Percentiles rank a stretch among this genome's conserved stretches.
These are phyloP conservation scores for Alternaria conjuncta DNA, from an alignment of 2,329 filamentous ascomycete genomes.

Conservation along the genomic window DNA sequence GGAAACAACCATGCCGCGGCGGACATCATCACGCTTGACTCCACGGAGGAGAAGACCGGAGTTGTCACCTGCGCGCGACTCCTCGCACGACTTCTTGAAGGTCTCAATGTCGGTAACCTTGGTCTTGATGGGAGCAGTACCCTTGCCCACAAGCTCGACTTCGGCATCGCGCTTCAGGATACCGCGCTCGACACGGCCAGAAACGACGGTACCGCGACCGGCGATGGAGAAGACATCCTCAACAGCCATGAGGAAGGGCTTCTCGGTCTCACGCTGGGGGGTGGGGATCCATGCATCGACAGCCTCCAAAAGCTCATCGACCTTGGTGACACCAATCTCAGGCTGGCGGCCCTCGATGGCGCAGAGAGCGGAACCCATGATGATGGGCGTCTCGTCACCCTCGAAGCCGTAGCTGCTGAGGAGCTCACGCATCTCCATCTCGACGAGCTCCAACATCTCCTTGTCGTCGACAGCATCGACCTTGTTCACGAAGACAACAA, in stretches of 20 bases:
- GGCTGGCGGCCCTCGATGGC: constrained; percentile 85
- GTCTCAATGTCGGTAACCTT: constrained; percentile 99
- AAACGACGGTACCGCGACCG: constrained; percentile 95
- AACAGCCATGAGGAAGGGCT: constrained; percentile 98
- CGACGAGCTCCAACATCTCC: constrained; percentile 99
- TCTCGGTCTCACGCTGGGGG: constrained; percentile 90
- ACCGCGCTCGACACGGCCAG: constrained; percentile 96
- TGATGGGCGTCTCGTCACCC: constrained; percentile 95
- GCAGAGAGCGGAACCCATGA: constrained; percentile 96
- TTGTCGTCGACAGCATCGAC: constrained; percentile 95
- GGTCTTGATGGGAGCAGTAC: constrained; percentile 84
- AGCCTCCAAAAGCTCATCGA: constrained; percentile 87
- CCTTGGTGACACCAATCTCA: constrained; percentile 86
- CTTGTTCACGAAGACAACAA: constrained; percentile 99
- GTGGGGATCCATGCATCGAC: constrained; percentile 98
- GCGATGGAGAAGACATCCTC: constrained; percentile 69
- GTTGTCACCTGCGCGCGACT: constrained; percentile 96
- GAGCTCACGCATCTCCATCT: constrained; percentile 99
- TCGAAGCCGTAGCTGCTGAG: constrained; percentile 93
- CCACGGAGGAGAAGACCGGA: constrained; percentile 95
- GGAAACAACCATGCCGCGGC: constrained; percentile 91
- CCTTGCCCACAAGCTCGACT: constrained; percentile 93
- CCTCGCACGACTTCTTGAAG: constrained; percentile 99
- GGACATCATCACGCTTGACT: constrained; percentile 92
- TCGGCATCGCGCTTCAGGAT: constrained; percentile 91